phyloP scores from a whole-genome alignment of 2,329 filamentous ascomycete species.

The Karstenula rhodostoma region DNA sequence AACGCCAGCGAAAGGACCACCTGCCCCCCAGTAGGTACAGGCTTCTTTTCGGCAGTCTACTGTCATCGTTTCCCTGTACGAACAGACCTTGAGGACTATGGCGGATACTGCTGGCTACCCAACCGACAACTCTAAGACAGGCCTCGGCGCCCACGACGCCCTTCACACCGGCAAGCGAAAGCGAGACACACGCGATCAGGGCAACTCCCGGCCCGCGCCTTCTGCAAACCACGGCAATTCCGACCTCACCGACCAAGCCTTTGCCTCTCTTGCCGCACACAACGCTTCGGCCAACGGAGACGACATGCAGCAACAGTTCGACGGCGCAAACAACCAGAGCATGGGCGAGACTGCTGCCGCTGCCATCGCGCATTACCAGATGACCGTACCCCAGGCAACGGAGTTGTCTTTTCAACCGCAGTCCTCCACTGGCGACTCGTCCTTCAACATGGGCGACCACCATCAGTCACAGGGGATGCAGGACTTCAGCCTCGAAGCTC shows the following conservation, averaged over 20 bases:
- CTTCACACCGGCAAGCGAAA: constrained; percentile 55
- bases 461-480: constrained; percentile 51
- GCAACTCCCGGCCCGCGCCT: constrained; percentile 48
- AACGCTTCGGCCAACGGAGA: constrained; percentile 50
- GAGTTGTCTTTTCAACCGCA: constrained; percentile 61
- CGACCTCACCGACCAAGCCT: constrained; percentile 48
- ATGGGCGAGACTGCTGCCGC: constrained; percentile 69
- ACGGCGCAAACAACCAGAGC: constrained; percentile 58
- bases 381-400: constrained; percentile 65
- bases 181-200: constrained; percentile 56
- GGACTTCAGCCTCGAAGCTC: constrained; percentile 57
- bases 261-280: constrained; percentile 49
- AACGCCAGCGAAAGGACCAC: constrained; percentile 26
- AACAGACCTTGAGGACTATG: constrained; percentile 30
- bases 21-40: constrained; percentile 26
- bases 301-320: constrained; percentile 56
- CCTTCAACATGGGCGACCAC: constrained; percentile 55
- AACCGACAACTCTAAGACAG: constrained; percentile 42
- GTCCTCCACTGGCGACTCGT: constrained; percentile 53
- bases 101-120: constrained; percentile 51
- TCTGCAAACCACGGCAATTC: constrained; percentile 40
- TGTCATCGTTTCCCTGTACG: constrained; percentile 18
- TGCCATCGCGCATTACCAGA: constrained; percentile 61
- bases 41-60: constrained; percentile 20
- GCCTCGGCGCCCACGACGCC: constrained; percentile 39